Evolutionary conservation across 176 grass and related monocot genomes (phyloP).

Genomic region (Triticum turgidum): DNA sequence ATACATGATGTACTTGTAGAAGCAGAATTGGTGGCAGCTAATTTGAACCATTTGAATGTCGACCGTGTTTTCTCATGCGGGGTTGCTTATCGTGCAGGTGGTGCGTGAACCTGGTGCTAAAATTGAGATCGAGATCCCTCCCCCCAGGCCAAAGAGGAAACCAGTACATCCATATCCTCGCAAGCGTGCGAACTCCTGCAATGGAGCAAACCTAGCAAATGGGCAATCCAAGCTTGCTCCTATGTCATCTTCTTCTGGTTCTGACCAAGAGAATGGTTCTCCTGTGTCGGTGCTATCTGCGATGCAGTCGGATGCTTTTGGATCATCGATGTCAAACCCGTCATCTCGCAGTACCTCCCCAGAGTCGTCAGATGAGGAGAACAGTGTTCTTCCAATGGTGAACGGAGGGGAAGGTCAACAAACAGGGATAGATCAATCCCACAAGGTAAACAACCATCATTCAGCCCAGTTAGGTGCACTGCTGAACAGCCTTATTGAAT

Average conservation of each 20-base stretch:
- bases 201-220: background rate
- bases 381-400: background rate
- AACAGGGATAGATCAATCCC: constrained; percentile 19
- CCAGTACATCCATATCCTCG: constrained; percentile 91
- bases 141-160: constrained; percentile 91
- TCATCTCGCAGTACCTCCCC: constrained; percentile 36
- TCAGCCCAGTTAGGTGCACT: background rate
- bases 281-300: constrained; percentile 70
- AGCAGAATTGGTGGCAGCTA: background rate
- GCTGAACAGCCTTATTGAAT: background rate
- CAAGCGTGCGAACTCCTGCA: constrained; percentile 45
- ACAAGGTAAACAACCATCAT: constrained; percentile 32
- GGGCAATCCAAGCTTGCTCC: constrained; percentile 29
- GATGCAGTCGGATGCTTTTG: constrained; percentile 59
- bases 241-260: constrained; percentile 38
- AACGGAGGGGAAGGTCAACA: constrained; percentile 13
- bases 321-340: constrained; percentile 45
- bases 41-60: background rate
- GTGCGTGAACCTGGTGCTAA: constrained; percentile 38
- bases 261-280: constrained; percentile 65
- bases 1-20: background rate
- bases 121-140: constrained; percentile 71
- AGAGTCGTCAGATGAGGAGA: constrained; percentile 42
- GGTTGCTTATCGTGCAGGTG: constrained; percentile 39
- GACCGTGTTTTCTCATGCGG: background rate